Evolutionary conservation across 2,329 filamentous ascomycete genomes (phyloP), one percentile per base, ranked within the genome.

Genomic region (Cladosporium sp.): DNA sequence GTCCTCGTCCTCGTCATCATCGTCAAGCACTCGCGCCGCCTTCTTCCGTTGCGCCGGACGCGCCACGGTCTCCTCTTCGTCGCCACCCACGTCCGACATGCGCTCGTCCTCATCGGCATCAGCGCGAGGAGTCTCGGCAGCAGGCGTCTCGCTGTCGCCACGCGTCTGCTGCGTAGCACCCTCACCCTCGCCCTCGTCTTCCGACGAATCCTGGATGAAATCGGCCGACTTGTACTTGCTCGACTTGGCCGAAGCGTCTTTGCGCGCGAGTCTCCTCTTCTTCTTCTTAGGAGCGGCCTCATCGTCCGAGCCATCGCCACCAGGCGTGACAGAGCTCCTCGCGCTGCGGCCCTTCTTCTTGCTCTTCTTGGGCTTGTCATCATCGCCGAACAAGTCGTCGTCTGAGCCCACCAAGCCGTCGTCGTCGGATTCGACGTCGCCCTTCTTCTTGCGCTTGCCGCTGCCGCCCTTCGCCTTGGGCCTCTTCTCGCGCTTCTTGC

Each of bases 191-290:
- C 49, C 81, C 3, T 83, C 84, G 14, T 86, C 86, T 18, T 86
- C 87, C 69, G 91, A 89, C 68, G 89, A 92, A 69, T 94, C 91
- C 54, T 92, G 90, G 32, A 97, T 88, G 68, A 93, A 87, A 78
- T 96, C 93, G 1, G 86, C 88, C 60, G 90, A 93, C 85, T 97
- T 97, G 84, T 87, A 96, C 79, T 96, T 96, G 57, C 68, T 72
- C 14, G 66, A 65, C 66, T 72, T 74, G 78, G 79, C 70, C 60
- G 77, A 68, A 7, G 74, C 72, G 71, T 75, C 72, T 74, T 86
- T 86, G 67, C 85, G 79, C 71, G 88, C 73, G 73, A 85, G 85
- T 76, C 86, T 82, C 75, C 85, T 85, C 80, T 89, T 89, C 79
- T 85, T 86, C 64, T 79, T 78, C 41, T 47, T 47, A 21, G 28